Percentiles rank a stretch among this genome's conserved stretches.
Evolutionary conservation across 176 grass and related monocot genomes (phyloP).

Genomic region (Aegilops umbellulata): DNA sequence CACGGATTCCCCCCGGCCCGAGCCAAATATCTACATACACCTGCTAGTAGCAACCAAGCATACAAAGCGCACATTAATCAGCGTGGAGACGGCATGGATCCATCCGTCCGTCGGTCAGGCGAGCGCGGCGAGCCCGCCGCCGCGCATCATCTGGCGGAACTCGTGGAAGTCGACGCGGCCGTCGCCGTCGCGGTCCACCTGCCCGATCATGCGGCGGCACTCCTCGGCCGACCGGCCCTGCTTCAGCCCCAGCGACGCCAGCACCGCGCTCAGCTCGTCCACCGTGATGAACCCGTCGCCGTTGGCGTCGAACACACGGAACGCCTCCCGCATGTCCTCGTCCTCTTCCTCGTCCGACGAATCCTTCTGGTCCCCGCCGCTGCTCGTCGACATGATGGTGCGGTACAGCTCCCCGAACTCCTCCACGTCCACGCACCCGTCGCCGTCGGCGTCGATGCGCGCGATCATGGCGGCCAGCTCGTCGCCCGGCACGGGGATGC

Average conservation of each 20-base stretch:
- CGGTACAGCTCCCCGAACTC: slow-evolving; percentile 69
- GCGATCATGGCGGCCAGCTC: slow-evolving; percentile 67
- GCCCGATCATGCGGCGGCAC: slow-evolving; percentile 69
- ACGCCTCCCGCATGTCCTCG: slow-evolving; percentile 72
- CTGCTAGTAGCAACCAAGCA: background rate
- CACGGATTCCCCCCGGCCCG: background rate
- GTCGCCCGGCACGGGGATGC: slow-evolving; percentile 46
- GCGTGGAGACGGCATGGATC: too few species aligned
- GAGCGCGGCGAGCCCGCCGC: slow-evolving; percentile 62
- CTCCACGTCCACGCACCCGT: slow-evolving; percentile 75
- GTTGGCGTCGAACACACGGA: slow-evolving; percentile 82
- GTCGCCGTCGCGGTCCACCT: slow-evolving; percentile 72
- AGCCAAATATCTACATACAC: slow-evolving; percentile 47
- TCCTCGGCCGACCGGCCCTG: slow-evolving; percentile 62
- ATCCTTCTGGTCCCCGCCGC: background rate
- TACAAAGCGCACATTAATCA: background rate
- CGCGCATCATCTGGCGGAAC: slow-evolving; percentile 81
- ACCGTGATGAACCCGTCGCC: slow-evolving; percentile 83
- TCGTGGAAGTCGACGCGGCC: slow-evolving; percentile 75
- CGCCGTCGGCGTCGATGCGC: slow-evolving; percentile 68
- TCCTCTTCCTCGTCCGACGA: background rate
- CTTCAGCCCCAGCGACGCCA: slow-evolving; percentile 70
- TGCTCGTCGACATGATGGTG: slow-evolving; percentile 34
- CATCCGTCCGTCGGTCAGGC: background rate
- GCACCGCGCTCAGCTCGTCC: slow-evolving; percentile 67